Percentiles rank a stretch among this genome's conserved stretches.
phyloP scores from a whole-genome alignment of 1,139 yeast genomes.

The Magnusiomyces starmeri region DNA sequence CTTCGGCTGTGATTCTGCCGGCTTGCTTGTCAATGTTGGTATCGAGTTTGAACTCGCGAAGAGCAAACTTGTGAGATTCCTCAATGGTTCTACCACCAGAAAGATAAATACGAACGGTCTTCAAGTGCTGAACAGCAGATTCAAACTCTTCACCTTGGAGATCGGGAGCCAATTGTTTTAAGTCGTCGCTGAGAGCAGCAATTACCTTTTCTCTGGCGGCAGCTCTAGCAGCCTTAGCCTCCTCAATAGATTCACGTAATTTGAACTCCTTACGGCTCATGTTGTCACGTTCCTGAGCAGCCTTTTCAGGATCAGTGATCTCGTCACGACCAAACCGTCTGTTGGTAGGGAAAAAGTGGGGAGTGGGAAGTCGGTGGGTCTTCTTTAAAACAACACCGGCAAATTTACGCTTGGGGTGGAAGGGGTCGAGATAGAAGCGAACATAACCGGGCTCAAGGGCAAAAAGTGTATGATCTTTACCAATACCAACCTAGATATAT shows the following conservation, averaged over 20 bases:
- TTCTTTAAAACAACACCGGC: conserved; percentile 77
- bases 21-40: conserved; percentile 42
- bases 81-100: conserved; percentile 38
- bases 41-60: conserved; percentile 46
- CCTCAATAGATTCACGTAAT: conserved; percentile 45
- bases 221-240: conserved; percentile 37
- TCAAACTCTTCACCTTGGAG: conserved; percentile 35
- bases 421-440: conserved; percentile 88
- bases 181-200: conserved; percentile 26
- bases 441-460: conserved; percentile 93
- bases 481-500: conserved; percentile 46
- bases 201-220: conserved; percentile 34
- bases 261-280: conserved; percentile 58
- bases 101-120: conserved; percentile 43
- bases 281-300: conserved; percentile 49
- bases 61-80: conserved; percentile 54
- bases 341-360: conserved; percentile 79
- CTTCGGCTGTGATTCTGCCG: conserved; percentile 26
- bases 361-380: conserved; percentile 66
- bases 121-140: conserved; percentile 46
- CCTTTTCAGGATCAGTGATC: conserved; percentile 45
- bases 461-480: conserved; percentile 87
- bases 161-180: conserved; percentile 26
- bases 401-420: conserved; percentile 86
- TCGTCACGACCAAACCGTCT: conserved; percentile 75